Base-by-base conservation (phyloP, 371 early-diverging fungal species). In the Mucor lusitanicus region DNA sequence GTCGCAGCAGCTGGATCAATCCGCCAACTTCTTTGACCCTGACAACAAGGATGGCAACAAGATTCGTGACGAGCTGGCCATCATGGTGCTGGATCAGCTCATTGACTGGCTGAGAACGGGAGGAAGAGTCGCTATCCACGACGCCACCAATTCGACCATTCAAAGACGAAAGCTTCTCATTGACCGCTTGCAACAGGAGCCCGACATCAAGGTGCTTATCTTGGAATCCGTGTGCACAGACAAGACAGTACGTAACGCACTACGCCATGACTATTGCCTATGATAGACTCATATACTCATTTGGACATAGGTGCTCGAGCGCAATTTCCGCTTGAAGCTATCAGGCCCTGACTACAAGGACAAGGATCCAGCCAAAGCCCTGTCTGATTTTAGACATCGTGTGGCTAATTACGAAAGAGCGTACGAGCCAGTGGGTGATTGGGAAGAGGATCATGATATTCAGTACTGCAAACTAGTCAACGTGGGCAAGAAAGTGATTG, bases 61-160 rank as follows among this genome's bases (percentile, higher is more conserved):
- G 33, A 73, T 89, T 37, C 88, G 96, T 61, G 94, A 95, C 65
- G 73, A 86, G 12, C 64, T 94, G 1, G 95, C 94, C 9, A 67
- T 91, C 64, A 92, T 92, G 35, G 90, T 92, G 12, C 74, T 95
- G 39, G 93, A 94, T n/a, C 93, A 94, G 65, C 67, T 91, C 27
- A 82, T 94, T 35, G 67, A 78, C 7, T 95, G 96, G 96, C 78
- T 95, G 46, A 83, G 86, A 37, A 65, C 75, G 12, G 76, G 77
- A 4, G 93, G 92, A 11, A 87, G 90, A 40, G 91, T 94, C 8
- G 96, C 92, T 28, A 92, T 95, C 53, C 94, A 94, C 67, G 95
- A 95, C 76, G 95, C 95, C 0, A 95, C 95, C 12, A 95, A 95
- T 73, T 91, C 95, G 1, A 94, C 93, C 0, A 67, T 87, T 25